Base-by-base conservation (phyloP, 805 yeast genomes). In the Wickerhamomyces pijperi region DNA sequence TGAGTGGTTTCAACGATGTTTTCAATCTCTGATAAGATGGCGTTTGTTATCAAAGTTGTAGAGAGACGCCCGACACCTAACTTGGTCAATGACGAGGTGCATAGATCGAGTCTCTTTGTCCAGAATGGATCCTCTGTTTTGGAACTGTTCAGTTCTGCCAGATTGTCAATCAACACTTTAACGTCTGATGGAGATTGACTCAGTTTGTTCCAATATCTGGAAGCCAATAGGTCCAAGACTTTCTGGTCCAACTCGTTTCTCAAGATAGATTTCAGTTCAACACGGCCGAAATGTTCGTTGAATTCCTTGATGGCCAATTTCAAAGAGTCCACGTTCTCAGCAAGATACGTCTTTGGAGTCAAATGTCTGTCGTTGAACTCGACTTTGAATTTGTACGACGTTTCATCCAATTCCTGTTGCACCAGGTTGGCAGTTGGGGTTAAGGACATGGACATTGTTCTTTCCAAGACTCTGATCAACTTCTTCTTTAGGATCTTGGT, bases 281-380 rank as follows among this genome's bases (percentile, higher is more conserved):
- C 75, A 45, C 97, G 71, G 3, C 94, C 86, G 52, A 90, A 86
- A 41, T 73, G 72, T 44, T 78, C 79, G 49, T 88, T 80, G 48
- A 94, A 72, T 45, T 90, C 96, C 56, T 92, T 90, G 42, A 90
- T 78, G 0, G 86, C 80, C 32, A 82, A 67, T 58, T 92, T 92
- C 53, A 94, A 68, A 37, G 82, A 65, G 58, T 92, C 99, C 28
- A 92, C 75, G 40, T 92, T 85, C 54, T 84, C 90, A 18, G 97
- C 95, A 49, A 92, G 68, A 55, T 92, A 92, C 42, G 94, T 85
- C 53, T 87, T 92, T 14, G 97, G 95, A 0, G 99, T 92, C 46
- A 92, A 67, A 28, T 82, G 84, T 39, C 97, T 74, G 59, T 92
- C 99, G 55, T 92, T 92, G 61, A 87, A 92, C 59, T 92, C 97